Base-by-base conservation (phyloP, 345 rosid genomes). In the Salix arbutifolia region DNA sequence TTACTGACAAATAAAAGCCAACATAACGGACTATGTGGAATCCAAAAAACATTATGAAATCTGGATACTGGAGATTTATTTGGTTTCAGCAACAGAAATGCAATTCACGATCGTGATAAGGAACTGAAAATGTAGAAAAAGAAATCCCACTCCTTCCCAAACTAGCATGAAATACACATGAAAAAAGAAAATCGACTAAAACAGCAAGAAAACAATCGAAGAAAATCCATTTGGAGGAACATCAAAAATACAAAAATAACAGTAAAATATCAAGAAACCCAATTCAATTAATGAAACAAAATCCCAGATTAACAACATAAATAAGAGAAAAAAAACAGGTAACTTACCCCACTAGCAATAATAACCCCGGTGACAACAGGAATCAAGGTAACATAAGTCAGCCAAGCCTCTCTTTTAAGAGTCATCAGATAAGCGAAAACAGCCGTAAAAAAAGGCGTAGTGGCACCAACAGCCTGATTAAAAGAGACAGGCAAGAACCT, bases 371-470 rank as follows among this genome's bases (percentile, higher is more conserved):
- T 85, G 58, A 96, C 99, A 6, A 96, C 99, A 18, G 99, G 99
- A 21, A 96, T 33, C 69, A 96, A 88, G 70, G 99, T 89, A 70
- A 90, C 66, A 71, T 96, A 96, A 77, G 99, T 96, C 64, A 94
- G 86, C 99, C 99, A 96, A 74, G 97, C 97, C 85, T 96, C 99
- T 31, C 97, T 86, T 84, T 90, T 94, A 16, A 90, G 71, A 0
- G 97, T 96, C 83, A 94, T 92, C 83, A 92, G 70, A 81, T 96
- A 96, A 52, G 99, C 99, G 68, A 96, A 94, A 66, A 96, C 91
- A 0, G 99, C 99, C 0, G 99, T 96, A 81, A 96, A 96, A 77
- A 96, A 96, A 48, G 99, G 99, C 50, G 99, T 96, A 62, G 99
- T 96, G 11, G 99, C 99, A 48, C 99, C 99, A 67, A 96, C 77